Base-by-base conservation (phyloP, 768 basidiomycete species). In the Boletus subcaerulescens region DNA sequence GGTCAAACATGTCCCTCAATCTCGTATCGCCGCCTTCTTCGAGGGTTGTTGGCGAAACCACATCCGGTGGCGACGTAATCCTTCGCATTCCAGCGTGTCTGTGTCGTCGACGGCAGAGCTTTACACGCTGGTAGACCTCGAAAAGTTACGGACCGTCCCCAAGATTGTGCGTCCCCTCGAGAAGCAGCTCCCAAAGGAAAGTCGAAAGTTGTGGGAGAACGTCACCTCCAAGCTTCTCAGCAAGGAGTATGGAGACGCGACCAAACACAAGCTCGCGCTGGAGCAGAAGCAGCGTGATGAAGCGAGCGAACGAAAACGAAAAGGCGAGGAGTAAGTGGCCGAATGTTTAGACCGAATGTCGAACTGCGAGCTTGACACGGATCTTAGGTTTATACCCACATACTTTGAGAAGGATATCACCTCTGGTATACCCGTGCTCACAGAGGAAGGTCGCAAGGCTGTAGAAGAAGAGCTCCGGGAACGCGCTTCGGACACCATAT, bases 241-340 rank as follows among this genome's bases (percentile, higher is more conserved):
- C 66, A 98, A 97, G 80, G 90, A 95, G 66, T 99, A 82, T 72
- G 79, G 82, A 22, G 92, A 95, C 40, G 97, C 97, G 49, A 98
- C 93, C 53, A 89, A 80, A 76, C 83, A 89, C 75, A 99, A 99
- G 78, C 82, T 93, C 49, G 71, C 72, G 5, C 96, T 99, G 52
- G 97, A 99, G 74, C 96, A 98, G 80, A 82, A 69, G 66, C 97
- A 98, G 77, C 76, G 97, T 48, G 94, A 98, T 56, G 81, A 85
- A 32, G 91, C 93, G 7, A 89, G 87, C 12, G 91, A 93, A 69
- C 78, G 93, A 73, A 95, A 92, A 77, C 81, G 79, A 69, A 88
- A 83, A 53, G 91, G 88, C 17, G 70, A 82, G 31, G 79, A 82
- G 91, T 96, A 65, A 76, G 91, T 88, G 10, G 51, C 48, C 35